phyloP scores from a whole-genome alignment of 345 rosid species.

The Ceriops zippeliana region DNA sequence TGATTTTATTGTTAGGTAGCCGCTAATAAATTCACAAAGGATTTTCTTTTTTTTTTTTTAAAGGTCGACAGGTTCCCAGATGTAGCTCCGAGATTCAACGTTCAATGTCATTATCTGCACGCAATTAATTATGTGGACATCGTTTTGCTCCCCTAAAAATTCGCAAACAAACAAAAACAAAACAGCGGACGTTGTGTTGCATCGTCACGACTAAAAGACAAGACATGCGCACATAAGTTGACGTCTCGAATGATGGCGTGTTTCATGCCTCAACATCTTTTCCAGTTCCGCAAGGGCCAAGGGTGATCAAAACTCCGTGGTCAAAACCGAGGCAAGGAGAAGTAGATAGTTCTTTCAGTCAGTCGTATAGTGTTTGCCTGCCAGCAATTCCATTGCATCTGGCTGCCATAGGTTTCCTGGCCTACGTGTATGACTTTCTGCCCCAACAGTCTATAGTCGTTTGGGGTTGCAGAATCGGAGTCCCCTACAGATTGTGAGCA shows the following conservation, averaged over 20 bases:
- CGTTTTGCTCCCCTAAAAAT: neutral
- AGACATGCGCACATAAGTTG: slow-evolving; percentile 13
- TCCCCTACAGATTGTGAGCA: neutral
- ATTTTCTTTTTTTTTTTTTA: too few species aligned
- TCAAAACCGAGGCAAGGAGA: slow-evolving; percentile 20
- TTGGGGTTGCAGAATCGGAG: neutral
- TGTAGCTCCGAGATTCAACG: too few species aligned
- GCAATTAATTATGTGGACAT: too few species aligned
- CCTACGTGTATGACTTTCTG: neutral
- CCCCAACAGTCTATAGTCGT: neutral
- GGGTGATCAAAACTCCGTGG: slow-evolving; percentile 1
- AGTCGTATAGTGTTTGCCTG: neutral
- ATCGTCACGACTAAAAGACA: slow-evolving; percentile 9
- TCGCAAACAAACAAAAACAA: neutral
- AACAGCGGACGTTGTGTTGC: neutral
- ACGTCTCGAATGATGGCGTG: slow-evolving; percentile 1
- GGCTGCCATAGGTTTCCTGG: neutral
- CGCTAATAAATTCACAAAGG: too few species aligned
- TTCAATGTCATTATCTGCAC: too few species aligned
- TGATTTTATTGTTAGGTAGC: too few species aligned
- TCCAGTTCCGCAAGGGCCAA: neutral
- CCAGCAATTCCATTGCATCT: neutral
- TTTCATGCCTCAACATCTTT: neutral
- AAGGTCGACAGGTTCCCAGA: too few species aligned
- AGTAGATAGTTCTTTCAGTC: slow-evolving; percentile 21